Base-by-base conservation (phyloP, 192 early-diverging fungal genomes). In the Dissophora ornata region DNA sequence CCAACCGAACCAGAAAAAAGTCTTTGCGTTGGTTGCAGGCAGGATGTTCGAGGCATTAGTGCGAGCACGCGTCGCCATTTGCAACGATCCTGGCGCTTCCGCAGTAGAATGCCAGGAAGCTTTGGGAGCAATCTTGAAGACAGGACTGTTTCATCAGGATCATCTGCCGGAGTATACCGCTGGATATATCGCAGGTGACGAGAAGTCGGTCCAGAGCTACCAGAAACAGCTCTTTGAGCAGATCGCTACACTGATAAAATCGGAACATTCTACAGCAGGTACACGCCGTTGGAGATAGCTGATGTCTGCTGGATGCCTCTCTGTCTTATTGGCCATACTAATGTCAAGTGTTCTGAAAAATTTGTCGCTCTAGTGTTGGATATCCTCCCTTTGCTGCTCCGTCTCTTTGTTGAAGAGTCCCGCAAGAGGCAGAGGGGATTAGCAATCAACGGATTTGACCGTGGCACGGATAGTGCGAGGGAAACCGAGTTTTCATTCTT, bases 191-290 rank as follows among this genome's bases (percentile, higher is more conserved):
- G 44, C 44, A 57, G 51, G 57, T 12, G 64, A 67, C n/a, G 73
- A 67, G 11, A 77, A 62, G 24, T 62, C 58, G 28, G 47, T 67
- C 21, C 73, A 77, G 15, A 77, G 73, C n/a, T 77, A 77, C 32
- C 73, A 77, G 19, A 77, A 77, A 21, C 73, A 67, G 15, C 73
- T 77, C 24, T 77, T 77, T 51, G 73, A 77, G 11, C 57, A 77
- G 10, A 62, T 67, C 34, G 42, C 63, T 1, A 16, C 51, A 19
- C 24, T 77, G 44, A 62, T 36, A 24, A 67, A 62, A 45, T 67
- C 73, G 3, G 57, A 66, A 12, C 4, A 56, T 42, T 30, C 58
- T 15, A 25, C 44, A 24, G 62, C 50, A 55, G 64, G 58, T 77
- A 57, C 3, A 18, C 41, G 22, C 30, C 8, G 18, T 9, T 45